Conservation (phyloP, 495 filamentous ascomycete species). For the Endocarpon pusillum region DNA sequence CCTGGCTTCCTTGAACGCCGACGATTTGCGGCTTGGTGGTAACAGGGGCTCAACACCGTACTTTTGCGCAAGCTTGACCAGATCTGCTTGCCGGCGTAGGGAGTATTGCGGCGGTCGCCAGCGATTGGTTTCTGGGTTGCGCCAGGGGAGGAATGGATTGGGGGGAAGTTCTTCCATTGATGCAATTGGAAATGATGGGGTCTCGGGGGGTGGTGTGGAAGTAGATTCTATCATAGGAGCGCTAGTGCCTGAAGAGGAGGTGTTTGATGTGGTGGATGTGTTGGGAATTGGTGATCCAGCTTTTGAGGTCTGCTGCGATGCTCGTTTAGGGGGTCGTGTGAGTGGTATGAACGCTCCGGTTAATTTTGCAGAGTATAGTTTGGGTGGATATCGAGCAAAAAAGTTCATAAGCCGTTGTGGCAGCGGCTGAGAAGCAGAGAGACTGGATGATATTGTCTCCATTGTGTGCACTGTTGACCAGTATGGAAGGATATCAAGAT, state of each 20-base stretch:
- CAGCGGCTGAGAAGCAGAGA: no score
- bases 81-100: conserved; percentile 72
- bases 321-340: conserved; percentile 24
- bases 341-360: conserved; percentile 9
- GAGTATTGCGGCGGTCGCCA: conserved; percentile 73
- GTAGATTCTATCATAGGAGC: conserved; percentile 6
- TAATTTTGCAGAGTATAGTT: conserved; percentile 21
- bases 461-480: background rate
- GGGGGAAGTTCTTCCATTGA: conserved; percentile 31
- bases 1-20: conserved; percentile 45
- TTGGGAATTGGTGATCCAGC: conserved; percentile 9
- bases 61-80: conserved; percentile 69
- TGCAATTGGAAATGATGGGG: conserved; percentile 27
- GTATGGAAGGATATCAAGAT: conserved; percentile 1
- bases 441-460: conserved; percentile 9
- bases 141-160: conserved; percentile 62
- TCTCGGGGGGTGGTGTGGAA: conserved; percentile 2
- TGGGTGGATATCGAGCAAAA: conserved; percentile 75
- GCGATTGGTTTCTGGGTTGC: conserved; percentile 51
- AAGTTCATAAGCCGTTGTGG: conserved; percentile 68
- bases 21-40: conserved; percentile 59
- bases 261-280: conserved; percentile 10
- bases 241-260: conserved; percentile 15
- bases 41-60: conserved; percentile 73
- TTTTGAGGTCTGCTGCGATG: conserved; percentile 12